Conservation (phyloP, 2,329 filamentous ascomycete genomes). For the Chaetomiaceae sp. region DNA sequence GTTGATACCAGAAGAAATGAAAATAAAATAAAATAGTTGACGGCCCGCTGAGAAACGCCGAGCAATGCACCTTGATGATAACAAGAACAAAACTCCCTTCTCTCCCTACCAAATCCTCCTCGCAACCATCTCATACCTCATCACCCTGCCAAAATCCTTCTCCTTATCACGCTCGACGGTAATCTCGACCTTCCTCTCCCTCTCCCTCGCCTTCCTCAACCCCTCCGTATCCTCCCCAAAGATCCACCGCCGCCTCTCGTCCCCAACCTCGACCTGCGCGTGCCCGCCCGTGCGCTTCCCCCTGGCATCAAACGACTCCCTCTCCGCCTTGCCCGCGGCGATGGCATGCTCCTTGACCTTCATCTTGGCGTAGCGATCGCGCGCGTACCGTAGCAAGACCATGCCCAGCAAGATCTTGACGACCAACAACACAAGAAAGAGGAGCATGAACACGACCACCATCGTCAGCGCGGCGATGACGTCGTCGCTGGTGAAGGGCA, state of each 20-base stretch:
- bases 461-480: conserved; percentile 73
- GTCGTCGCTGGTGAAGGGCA: conserved; percentile 62
- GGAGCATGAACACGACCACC: conserved; percentile 76
- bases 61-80: too few species aligned
- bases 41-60: conserved; percentile 1
- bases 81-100: too few species aligned
- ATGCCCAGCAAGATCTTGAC: conserved; percentile 85
- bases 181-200: conserved; percentile 58
- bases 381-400: conserved; percentile 72
- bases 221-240: conserved; percentile 80
- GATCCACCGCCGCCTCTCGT: conserved; percentile 80
- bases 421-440: conserved; percentile 79
- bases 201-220: conserved; percentile 54
- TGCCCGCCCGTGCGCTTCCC: conserved; percentile 76
- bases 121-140: conserved; percentile 88
- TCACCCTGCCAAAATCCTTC: conserved; percentile 61
- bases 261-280: conserved; percentile 81
- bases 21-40: too few species aligned
- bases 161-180: conserved; percentile 52
- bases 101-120: conserved; percentile 99
- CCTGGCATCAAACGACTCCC: conserved; percentile 58
- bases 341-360: conserved; percentile 59
- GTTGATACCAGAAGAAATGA: too few species aligned
- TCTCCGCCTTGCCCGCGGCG: conserved; percentile 42
- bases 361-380: conserved; percentile 76